phyloP scores from a whole-genome alignment of 129 eudicot species.

The Erigeron canadensis region DNA sequence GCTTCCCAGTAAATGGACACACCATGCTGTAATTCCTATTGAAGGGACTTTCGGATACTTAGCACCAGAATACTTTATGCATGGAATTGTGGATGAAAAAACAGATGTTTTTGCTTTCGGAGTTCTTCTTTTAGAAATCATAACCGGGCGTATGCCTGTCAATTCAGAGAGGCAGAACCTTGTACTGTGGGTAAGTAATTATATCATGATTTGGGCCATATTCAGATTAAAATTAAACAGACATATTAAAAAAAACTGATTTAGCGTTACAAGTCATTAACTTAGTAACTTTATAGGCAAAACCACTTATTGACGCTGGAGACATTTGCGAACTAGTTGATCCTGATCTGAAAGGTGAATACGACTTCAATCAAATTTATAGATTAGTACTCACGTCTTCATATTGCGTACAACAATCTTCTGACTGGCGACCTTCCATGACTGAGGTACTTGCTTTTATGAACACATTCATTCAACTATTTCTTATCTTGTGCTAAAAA shows the following conservation, averaged over 20 bases:
- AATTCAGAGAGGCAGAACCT: constrained; percentile 64
- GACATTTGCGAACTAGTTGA: constrained; percentile 63
- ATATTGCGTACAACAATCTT: constrained; percentile 73
- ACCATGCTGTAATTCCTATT: constrained; percentile 65
- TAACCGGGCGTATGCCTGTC: constrained; percentile 83
- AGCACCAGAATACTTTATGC: constrained; percentile 95
- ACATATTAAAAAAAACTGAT: no score
- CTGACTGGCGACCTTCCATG: constrained; percentile 78
- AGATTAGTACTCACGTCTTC: constrained; percentile 76
- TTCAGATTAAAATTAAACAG: not conserved
- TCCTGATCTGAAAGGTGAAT: constrained; percentile 58
- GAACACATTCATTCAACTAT: not conserved
- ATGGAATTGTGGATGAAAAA: constrained; percentile 89
- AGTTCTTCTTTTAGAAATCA: constrained; percentile 73
- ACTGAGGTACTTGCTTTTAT: constrained; percentile 52
- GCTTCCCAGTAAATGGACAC: constrained; percentile 85
- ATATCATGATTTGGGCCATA: not conserved
- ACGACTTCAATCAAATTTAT: constrained; percentile 52
- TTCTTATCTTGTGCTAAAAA: not conserved
- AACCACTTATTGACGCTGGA: constrained; percentile 70
- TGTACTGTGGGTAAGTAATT: constrained; percentile 67
- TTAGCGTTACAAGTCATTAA: not conserved
- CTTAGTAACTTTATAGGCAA: constrained; percentile 47
- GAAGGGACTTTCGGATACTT: constrained; percentile 96
- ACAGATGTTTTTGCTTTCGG: constrained; percentile 90